Base-by-base conservation (phyloP, 2,329 filamentous ascomycete genomes). In the Xylaria polymorpha region DNA sequence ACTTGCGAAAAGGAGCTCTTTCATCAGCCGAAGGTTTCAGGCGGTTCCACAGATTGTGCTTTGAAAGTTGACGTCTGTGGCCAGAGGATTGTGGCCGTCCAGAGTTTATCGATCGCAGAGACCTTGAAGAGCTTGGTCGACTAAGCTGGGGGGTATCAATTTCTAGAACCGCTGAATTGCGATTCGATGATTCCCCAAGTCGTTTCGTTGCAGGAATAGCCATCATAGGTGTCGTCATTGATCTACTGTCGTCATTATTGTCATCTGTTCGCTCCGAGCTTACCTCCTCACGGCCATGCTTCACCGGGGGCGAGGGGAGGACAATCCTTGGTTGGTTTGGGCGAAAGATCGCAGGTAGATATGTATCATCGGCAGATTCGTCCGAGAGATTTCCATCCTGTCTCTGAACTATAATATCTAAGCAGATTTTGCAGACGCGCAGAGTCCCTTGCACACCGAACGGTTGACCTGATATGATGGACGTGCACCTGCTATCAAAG, bases 401-500 rank as follows among this genome's bases (percentile, higher is more conserved):
- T 55, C 95, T 91, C 46, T 93, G 92, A 74, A 94, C 94, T 74
- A 99, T 97, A 77, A 98, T 94, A 63, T 90, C 89, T 73, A 98
- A 90, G 76, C 96, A 99, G 25, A 93, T 93, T 75, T 94, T 97
- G 83, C 96, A 99, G 14, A 99, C 93, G 67, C 95, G 88, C 50
- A 99, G 85, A 15, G 90, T 93, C 7, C 94, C 92, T 57, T 90
- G 88, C 59, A 98, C 94, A 18, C 94, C 94, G 79, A 99, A 98
- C 59, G 91, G 90, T 71, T 92, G 88, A 6, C 95, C 96, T 6
- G 94, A 88, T 29, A 98, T 93, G n/a, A 95, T 90, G 5, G 92
- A 92, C 0, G 95, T 99, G 81, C 96, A 99, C 79, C 97, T 97
- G 4, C 93, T 93, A 80, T 98, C 96, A 77, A 99, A 99, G 53